Evolutionary conservation across 169 alveolate genomes (phyloP), one percentile per base, ranked within the genome.

Genomic region (Theileria annulata): DNA sequence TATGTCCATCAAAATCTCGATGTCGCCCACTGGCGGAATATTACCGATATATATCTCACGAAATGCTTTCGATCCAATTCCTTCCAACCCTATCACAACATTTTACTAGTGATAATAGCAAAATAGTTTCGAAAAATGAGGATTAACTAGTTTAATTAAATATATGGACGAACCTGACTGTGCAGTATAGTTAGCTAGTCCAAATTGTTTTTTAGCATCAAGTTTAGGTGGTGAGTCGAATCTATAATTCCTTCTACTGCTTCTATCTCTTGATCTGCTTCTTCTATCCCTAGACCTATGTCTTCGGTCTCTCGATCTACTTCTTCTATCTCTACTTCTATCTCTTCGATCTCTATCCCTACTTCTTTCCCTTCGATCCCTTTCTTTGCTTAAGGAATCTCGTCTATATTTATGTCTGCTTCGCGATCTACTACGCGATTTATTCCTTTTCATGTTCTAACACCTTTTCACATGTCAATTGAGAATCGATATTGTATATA

Each of bases 41-140:
- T 93, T 93, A 9, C 96, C 96, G 15, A 93, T 88, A 47, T 93
- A 92, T 21, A 93, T 88, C 59, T 93, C 96, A 13, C 96, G 42
- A 49, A 85, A 78, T n/a, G 87, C 84, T 37, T 70, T 76, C 1
- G 90, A 60, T 6, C 80, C 79, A 9, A 77, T 8, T 13, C 84
- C 79, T 19, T 84, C 90, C 73, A 77, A 2, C 1, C 68, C 68
- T 28, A 59, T 10, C 42, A 30, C 51, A 42, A 3, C 6, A 42
- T 42, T 42, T 10, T 8, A 42, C 15, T 42, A 42, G n/a, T n/a
- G n/a, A n/a, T n/a, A n/a, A n/a, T n/a, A n/a, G n/a, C n/a, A n/a
- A n/a, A n/a, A n/a, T n/a, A n/a, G n/a, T n/a, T n/a, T n/a, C n/a
- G n/a, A n/a, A n/a, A n/a, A n/a, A n/a, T n/a, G n/a, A n/a, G n/a